These are phyloP conservation scores for Fusarium globosum DNA, from an alignment of 2,329 filamentous ascomycete genomes.

Conservation along the genomic window DNA sequence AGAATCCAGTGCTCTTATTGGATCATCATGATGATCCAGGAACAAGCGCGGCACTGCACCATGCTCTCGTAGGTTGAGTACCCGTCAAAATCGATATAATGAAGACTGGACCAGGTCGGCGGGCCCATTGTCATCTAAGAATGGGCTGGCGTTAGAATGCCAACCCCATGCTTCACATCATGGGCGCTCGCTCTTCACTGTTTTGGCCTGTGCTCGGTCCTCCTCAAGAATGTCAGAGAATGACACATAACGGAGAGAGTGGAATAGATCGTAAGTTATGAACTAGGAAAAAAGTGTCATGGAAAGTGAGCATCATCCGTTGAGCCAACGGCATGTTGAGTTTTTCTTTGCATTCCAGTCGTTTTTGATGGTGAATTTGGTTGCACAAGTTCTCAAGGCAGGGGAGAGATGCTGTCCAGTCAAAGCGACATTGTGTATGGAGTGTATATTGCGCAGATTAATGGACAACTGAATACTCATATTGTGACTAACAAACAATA, in stretches of 20 bases:
- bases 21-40: conserved; percentile 12
- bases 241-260: not conserved
- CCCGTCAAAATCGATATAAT: not conserved
- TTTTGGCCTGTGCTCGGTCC: not conserved
- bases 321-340: not conserved
- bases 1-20: not conserved
- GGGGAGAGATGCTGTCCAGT: not conserved
- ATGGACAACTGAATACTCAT: too few relatives aligned
- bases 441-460: not conserved
- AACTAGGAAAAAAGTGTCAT: not conserved
- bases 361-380: not conserved
- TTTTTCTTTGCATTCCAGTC: conserved; percentile 33
- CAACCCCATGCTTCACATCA: not conserved
- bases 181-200: not conserved
- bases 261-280: not conserved
- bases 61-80: not conserved
- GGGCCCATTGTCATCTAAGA: not conserved
- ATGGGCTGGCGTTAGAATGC: not conserved
- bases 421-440: not conserved
- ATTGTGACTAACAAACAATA: not conserved
- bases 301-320: not conserved
- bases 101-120: not conserved
- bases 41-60: not conserved
- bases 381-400: too few relatives aligned
- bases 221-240: not conserved